Conservation (phyloP, 2,329 filamentous ascomycete species). For the Aspergillaceae sp. region DNA sequence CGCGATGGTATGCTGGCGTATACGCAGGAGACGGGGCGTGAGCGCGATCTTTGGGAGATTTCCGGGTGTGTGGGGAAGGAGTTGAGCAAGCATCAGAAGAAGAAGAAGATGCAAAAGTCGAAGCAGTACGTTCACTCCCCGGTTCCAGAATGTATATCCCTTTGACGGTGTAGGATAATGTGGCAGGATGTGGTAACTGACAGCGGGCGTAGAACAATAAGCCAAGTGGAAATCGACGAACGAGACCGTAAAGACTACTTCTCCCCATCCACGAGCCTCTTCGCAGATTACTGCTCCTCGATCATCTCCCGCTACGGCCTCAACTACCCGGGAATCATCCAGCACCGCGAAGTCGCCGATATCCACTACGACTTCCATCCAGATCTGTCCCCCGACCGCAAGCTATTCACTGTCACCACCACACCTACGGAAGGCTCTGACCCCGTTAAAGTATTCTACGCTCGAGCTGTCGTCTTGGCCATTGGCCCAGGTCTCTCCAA, state of each 20-base stretch:
- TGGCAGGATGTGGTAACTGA: too few species aligned
- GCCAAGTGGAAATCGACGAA: constrained; percentile 51
- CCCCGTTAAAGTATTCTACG: constrained; percentile 44
- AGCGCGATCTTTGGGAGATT: constrained; percentile 60
- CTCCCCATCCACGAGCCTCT: constrained; percentile 54
- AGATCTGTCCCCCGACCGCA: constrained; percentile 37
- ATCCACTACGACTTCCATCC: constrained; percentile 50
- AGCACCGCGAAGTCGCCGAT: constrained; percentile 52
- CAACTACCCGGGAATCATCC: constrained; percentile 43
- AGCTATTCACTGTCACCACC: constrained; percentile 58
- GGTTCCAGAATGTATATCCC: too few species aligned
- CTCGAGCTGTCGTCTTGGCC: constrained; percentile 59
- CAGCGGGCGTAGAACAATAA: constrained; percentile 14
- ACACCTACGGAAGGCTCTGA: constrained; percentile 15
- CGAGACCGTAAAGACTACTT: constrained; percentile 62
- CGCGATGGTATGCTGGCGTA: constrained; percentile 64
- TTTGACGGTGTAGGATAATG: constrained; percentile 5
- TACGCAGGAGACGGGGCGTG: constrained; percentile 53
- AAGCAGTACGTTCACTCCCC: constrained; percentile 23
- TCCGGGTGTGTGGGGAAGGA: constrained; percentile 69
- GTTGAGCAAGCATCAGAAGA: constrained; percentile 65
- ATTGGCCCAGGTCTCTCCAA: constrained; percentile 60
- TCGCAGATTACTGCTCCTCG: constrained; percentile 53
- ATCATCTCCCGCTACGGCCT: constrained; percentile 54
- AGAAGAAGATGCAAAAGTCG: constrained; percentile 59